These are phyloP conservation scores for Aspergillus panamensis DNA, from an alignment of 495 filamentous ascomycete species.

Conservation along the genomic window DNA sequence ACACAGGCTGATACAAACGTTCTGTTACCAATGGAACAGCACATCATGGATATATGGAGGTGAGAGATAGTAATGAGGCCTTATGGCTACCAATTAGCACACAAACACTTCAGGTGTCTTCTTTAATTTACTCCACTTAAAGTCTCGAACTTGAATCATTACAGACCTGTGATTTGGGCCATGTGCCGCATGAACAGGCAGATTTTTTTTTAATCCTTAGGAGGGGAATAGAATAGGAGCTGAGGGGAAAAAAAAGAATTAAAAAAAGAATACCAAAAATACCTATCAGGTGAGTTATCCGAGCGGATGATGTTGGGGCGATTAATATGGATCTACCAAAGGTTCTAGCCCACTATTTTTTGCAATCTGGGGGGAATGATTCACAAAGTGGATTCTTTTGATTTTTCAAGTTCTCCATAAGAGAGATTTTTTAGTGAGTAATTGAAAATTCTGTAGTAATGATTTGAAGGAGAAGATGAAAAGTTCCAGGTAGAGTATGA, in stretches of 20 bases:
- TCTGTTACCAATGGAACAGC: conserved; percentile 2
- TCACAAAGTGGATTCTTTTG: too few relatives aligned
- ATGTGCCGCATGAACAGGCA: conserved; percentile 13
- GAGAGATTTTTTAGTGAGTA: too few relatives aligned
- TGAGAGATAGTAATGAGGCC: too few relatives aligned
- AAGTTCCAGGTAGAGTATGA: too few relatives aligned
- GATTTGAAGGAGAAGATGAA: background rate
- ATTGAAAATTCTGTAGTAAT: background rate
- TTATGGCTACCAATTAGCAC: background rate
- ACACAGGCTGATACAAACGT: conserved; percentile 20
- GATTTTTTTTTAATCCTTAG: conserved; percentile 6
- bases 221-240: background rate
- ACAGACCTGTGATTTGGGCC: conserved; percentile 15
- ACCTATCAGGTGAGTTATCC: background rate
- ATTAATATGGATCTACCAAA: conserved; percentile 1
- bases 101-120: background rate
- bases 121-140: conserved; percentile 4
- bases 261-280: background rate
- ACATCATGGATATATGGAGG: background rate
- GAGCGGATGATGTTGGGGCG: background rate
- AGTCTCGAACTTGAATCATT: background rate
- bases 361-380: background rate
- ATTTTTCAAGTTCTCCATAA: too few relatives aligned
- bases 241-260: background rate
- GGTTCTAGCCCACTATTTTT: conserved; percentile 1